Conservation (phyloP, 2,329 filamentous ascomycete species). For the Paraconiothyrium sp. region DNA sequence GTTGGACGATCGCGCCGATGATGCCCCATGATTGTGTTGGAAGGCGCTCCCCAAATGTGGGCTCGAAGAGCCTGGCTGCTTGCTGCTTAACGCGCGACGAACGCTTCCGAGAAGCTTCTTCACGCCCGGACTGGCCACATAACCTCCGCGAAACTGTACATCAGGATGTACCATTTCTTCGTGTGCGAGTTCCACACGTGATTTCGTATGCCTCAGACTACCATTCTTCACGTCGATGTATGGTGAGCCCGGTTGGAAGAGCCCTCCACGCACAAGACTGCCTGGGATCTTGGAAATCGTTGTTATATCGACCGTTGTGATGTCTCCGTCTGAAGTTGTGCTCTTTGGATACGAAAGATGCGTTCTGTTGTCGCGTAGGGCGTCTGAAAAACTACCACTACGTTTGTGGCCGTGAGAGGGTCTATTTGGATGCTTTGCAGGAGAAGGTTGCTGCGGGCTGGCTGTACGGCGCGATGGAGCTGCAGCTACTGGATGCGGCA, state of each 20-base stretch:
- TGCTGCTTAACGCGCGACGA: slow-evolving; percentile 78
- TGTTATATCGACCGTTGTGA: slow-evolving; percentile 61
- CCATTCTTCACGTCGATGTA: slow-evolving; percentile 69
- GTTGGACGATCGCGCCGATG: slow-evolving; percentile 41
- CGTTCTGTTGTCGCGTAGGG: slow-evolving; percentile 73
- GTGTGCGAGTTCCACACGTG: slow-evolving; percentile 43
- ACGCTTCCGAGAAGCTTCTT: slow-evolving; percentile 88
- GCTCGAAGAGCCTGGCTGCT: slow-evolving; percentile 44
- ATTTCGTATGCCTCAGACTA: slow-evolving; percentile 40
- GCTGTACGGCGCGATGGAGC: slow-evolving; percentile 39
- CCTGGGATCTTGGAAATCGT: slow-evolving; percentile 76
- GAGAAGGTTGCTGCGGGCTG: slow-evolving; percentile 39
- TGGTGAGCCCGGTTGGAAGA: slow-evolving; percentile 83
- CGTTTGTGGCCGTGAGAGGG: slow-evolving; percentile 72
- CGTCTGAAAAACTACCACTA: slow-evolving; percentile 88
- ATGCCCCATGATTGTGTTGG: slow-evolving; percentile 32
- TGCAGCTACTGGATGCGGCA: slow-evolving; percentile 38
- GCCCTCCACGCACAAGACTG: slow-evolving; percentile 84
- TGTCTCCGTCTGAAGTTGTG: slow-evolving; percentile 51
- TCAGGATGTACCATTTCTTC: slow-evolving; percentile 37
- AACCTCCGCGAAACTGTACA: slow-evolving; percentile 31
- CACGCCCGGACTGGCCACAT: slow-evolving; percentile 69
- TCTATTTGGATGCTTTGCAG: slow-evolving; percentile 38
- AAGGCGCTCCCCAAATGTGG: slow-evolving; percentile 32
- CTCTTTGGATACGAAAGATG: slow-evolving; percentile 60